A percentile compares a stretch with the other conserved stretches of the same genome.
These are phyloP conservation scores for Paecilomyces fulvus DNA, from an alignment of 2,329 filamentous ascomycete species.

Conservation along the genomic window DNA sequence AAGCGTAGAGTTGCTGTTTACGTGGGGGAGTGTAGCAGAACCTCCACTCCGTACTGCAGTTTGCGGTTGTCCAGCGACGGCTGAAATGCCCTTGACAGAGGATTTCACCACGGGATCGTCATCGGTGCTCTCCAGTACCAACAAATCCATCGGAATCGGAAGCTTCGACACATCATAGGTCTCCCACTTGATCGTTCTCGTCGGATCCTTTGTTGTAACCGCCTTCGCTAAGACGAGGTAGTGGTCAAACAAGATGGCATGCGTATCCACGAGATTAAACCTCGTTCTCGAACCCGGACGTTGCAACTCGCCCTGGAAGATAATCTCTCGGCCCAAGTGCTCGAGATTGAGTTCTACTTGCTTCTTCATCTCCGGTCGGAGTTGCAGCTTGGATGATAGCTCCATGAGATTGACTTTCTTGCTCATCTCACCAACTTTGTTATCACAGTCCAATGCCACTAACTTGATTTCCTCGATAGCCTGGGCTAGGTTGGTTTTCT, in stretches of 20 bases:
- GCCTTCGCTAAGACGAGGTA: constrained; percentile 88
- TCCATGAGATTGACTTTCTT: constrained; percentile 86
- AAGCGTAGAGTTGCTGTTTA: constrained; percentile 56
- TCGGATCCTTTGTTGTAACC: constrained; percentile 58
- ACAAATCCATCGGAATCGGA: constrained; percentile 90
- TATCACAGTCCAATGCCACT: constrained; percentile 84
- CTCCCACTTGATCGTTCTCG: constrained; percentile 65
- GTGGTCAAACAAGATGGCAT: constrained; percentile 90
- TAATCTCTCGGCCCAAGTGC: constrained; percentile 83
- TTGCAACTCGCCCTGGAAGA: constrained; percentile 82
- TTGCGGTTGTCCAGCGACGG: constrained; percentile 43
- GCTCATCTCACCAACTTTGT: constrained; percentile 82
- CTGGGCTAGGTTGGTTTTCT: constrained; percentile 72
- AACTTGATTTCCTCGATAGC: constrained; percentile 87
- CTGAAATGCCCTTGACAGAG: constrained; percentile 59
- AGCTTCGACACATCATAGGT: constrained; percentile 89
- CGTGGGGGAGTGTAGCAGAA: constrained; percentile 43
- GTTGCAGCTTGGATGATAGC: constrained; percentile 69
- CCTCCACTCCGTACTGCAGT: constrained; percentile 38
- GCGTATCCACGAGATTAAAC: constrained; percentile 88
- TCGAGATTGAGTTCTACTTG: constrained; percentile 78
- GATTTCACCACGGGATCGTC: constrained; percentile 84
- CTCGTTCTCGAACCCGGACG: constrained; percentile 77
- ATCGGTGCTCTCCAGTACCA: constrained; percentile 84
- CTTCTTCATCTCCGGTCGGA: constrained; percentile 79